These are phyloP conservation scores for Heliophila coronopifolia DNA, from an alignment of 441 rosid genomes.

Conservation along the genomic window DNA sequence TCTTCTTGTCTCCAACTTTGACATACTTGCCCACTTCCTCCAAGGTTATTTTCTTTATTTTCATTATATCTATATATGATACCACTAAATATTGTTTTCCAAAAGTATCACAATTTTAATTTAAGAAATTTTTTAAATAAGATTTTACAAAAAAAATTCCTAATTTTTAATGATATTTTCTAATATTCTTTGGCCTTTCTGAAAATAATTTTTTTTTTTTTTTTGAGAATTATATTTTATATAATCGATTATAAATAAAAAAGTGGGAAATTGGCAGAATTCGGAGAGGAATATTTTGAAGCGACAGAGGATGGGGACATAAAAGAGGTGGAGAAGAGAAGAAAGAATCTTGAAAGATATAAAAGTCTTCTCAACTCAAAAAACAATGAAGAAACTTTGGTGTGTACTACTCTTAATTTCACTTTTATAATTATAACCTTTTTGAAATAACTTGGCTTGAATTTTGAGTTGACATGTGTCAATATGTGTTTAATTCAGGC, in stretches of 20 bases:
- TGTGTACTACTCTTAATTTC: constrained; percentile 7
- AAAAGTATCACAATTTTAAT: no score
- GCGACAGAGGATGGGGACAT: constrained; percentile 24
- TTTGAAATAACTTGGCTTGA: constrained; percentile 2
- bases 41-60: constrained; percentile 38
- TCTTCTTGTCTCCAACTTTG: constrained; percentile 46
- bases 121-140: no score
- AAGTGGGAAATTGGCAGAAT: constrained; percentile 36
- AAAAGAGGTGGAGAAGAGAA: constrained; percentile 27
- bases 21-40: constrained; percentile 50
- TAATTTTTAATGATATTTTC: not conserved
- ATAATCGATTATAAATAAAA: not conserved
- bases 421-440: not conserved
- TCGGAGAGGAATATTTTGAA: constrained; percentile 51
- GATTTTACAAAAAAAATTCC: no score
- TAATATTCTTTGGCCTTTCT: no score
- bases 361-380: constrained; percentile 50
- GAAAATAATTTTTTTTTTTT: no score
- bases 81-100: no score
- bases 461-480: not conserved
- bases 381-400: constrained; percentile 59
- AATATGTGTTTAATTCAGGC: constrained; percentile 30
- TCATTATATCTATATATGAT: no score
- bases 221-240: no score
- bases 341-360: constrained; percentile 34